Percentiles rank a stretch among this genome's conserved stretches.
Conservation (phyloP, 441 rosid genomes). For the Macaranga tanarius region DNA sequence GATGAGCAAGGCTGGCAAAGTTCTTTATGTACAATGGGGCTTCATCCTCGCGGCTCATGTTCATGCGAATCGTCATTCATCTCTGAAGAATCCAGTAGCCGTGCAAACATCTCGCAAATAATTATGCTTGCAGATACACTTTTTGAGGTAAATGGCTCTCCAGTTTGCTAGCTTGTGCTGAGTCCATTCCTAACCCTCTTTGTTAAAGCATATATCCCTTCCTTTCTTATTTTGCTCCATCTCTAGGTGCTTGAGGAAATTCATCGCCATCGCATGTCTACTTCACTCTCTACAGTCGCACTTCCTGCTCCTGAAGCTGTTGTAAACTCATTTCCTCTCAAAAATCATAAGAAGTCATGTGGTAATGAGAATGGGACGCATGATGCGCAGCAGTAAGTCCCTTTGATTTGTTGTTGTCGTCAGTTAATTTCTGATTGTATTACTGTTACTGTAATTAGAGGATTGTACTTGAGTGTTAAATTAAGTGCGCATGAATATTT, state of each 20-base stretch:
- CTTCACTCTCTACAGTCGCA: constrained; percentile 45
- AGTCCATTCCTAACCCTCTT: not conserved
- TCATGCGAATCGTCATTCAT: constrained; percentile 44
- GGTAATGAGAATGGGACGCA: constrained; percentile 27
- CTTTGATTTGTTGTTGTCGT: not conserved
- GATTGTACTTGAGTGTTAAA: not conserved
- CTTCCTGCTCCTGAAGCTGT: constrained; percentile 63
- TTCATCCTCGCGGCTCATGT: constrained; percentile 54
- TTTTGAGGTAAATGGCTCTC: constrained; percentile 48
- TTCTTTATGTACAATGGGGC: constrained; percentile 46
- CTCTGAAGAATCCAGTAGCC: constrained; percentile 43
- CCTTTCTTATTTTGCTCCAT: not conserved
- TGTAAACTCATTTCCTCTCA: constrained; percentile 61
- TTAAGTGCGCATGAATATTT: not conserved
- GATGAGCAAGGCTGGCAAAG: constrained; percentile 38
- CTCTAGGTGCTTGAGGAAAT: constrained; percentile 69
- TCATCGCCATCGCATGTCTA: constrained; percentile 51
- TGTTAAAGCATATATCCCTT: too few relatives aligned
- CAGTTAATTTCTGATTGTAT: not conserved
- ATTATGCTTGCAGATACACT: constrained; percentile 66
- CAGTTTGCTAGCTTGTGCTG: not conserved
- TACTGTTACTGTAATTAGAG: not conserved
- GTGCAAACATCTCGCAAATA: constrained; percentile 54
- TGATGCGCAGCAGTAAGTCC: constrained; percentile 54
- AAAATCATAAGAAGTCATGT: constrained; percentile 37